Conservation (phyloP, 139 green algal genomes). For the Coelastrella sp. region DNA sequence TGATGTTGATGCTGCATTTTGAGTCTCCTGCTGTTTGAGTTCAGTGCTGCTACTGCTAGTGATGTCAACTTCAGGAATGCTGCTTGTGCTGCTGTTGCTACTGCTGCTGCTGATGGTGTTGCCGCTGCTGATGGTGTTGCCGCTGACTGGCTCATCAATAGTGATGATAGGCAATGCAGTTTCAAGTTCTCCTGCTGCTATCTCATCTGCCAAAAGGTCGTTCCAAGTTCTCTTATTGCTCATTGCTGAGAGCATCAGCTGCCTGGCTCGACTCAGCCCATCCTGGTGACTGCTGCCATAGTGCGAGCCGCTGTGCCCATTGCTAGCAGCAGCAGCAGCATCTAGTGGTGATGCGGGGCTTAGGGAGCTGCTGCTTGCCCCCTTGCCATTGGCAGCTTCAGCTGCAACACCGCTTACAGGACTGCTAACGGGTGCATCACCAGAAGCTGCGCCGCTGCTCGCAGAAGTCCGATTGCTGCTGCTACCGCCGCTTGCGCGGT, state of each 20-base stretch:
- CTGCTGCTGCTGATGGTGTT: background rate
- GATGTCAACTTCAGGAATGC: background rate
- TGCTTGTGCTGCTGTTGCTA: slow-evolving; percentile 7
- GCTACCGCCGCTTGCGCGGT: background rate
- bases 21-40: background rate
- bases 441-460: too few relatives aligned
- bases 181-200: background rate
- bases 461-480: background rate
- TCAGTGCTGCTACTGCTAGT: background rate
- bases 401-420: too few relatives aligned
- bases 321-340: too few relatives aligned
- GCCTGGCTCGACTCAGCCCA: background rate
- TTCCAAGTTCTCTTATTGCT: background rate
- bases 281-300: background rate
- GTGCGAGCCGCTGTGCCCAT: too few relatives aligned
- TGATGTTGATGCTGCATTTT: background rate
- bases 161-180: background rate
- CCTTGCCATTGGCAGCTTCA: too few relatives aligned
- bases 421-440: too few relatives aligned
- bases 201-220: background rate
- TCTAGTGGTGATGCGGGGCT: too few relatives aligned
- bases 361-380: too few relatives aligned
- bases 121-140: background rate
- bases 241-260: background rate
- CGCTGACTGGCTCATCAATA: background rate